Evolutionary conservation across 495 filamentous ascomycete species (phyloP).

Genomic region (Penicillium salamii): DNA sequence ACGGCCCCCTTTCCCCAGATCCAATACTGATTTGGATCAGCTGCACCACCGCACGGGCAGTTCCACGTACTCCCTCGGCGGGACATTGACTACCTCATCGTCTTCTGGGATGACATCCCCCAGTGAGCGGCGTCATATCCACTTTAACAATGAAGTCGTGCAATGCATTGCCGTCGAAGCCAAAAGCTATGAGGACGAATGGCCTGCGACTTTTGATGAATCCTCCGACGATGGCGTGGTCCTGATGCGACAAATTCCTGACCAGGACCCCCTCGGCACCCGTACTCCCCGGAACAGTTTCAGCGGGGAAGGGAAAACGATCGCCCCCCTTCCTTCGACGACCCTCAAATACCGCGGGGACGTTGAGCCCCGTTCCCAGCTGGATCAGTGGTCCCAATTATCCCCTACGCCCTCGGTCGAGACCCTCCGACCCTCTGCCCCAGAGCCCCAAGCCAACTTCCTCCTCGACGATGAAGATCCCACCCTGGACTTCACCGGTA

Average conservation of each 20-base stretch:
- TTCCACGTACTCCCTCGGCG: slow-evolving; percentile 27
- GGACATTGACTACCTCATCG: slow-evolving; percentile 32
- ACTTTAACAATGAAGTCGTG: slow-evolving; percentile 93
- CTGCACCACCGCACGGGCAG: slow-evolving; percentile 40
- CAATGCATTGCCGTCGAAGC: slow-evolving; percentile 93
- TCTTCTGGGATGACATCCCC: slow-evolving; percentile 61
- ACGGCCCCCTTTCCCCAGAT: slow-evolving; percentile 48
- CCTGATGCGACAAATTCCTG: slow-evolving; percentile 70
- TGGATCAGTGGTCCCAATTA: slow-evolving; percentile 39
- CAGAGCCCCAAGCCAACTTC: slow-evolving; percentile 67
- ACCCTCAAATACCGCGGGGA: slow-evolving; percentile 87
- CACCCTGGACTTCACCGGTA: slow-evolving; percentile 39
- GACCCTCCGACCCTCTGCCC: slow-evolving; percentile 60
- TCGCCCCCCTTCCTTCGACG: slow-evolving; percentile 88
- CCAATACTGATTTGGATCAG: slow-evolving; percentile 64
- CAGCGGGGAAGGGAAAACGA: slow-evolving; percentile 75
- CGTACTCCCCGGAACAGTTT: slow-evolving; percentile 53
- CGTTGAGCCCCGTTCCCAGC: slow-evolving; percentile 52
- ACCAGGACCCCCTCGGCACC: slow-evolving; percentile 45
- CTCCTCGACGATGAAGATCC: slow-evolving; percentile 68
- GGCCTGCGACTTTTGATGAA: slow-evolving; percentile 49
- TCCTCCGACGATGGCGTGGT: slow-evolving; percentile 73
- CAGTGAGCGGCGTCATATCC: slow-evolving; percentile 76
- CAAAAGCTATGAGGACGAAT: slow-evolving; percentile 68
- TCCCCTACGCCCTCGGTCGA: slow-evolving; percentile 75